These are phyloP conservation scores for Lasiodiplodia citricola DNA, from an alignment of 2,329 filamentous ascomycete genomes.

Conservation along the genomic window DNA sequence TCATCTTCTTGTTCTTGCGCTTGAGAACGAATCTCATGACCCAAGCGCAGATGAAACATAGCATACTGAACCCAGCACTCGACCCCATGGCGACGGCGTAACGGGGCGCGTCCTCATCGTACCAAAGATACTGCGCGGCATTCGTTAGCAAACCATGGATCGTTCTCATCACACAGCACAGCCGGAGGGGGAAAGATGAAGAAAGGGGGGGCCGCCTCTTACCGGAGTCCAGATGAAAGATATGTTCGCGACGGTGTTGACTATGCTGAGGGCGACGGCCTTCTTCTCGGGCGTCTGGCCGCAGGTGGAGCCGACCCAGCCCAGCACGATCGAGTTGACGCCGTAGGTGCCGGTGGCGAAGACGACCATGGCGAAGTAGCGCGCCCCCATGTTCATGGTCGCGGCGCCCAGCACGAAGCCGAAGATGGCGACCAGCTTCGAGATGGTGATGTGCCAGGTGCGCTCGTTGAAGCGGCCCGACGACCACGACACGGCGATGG, in stretches of 20 bases:
- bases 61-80: slow-evolving; percentile 40
- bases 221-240: slow-evolving; percentile 44
- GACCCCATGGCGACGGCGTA: slow-evolving; percentile 40
- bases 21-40: slow-evolving; percentile 38
- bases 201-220: background rate
- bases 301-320: slow-evolving; percentile 49
- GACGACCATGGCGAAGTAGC: slow-evolving; percentile 42
- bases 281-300: slow-evolving; percentile 52
- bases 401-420: slow-evolving; percentile 38
- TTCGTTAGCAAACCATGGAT: background rate
- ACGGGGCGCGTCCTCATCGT: slow-evolving; percentile 37
- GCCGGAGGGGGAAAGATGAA: background rate
- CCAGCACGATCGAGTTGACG: slow-evolving; percentile 40
- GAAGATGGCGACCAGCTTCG: slow-evolving; percentile 33
- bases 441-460: slow-evolving; percentile 36
- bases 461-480: slow-evolving; percentile 41
- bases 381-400: slow-evolving; percentile 37
- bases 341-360: slow-evolving; percentile 39
- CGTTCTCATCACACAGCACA: no score
- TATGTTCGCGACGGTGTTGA: slow-evolving; percentile 49
- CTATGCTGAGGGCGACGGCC: slow-evolving; percentile 48
- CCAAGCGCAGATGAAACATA: slow-evolving; percentile 39
- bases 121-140: slow-evolving; percentile 39
- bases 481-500: slow-evolving; percentile 34
- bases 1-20: slow-evolving; percentile 41